phyloP scores from a whole-genome alignment of 169 alveolate genomes.

The Plasmodium ovale region DNA sequence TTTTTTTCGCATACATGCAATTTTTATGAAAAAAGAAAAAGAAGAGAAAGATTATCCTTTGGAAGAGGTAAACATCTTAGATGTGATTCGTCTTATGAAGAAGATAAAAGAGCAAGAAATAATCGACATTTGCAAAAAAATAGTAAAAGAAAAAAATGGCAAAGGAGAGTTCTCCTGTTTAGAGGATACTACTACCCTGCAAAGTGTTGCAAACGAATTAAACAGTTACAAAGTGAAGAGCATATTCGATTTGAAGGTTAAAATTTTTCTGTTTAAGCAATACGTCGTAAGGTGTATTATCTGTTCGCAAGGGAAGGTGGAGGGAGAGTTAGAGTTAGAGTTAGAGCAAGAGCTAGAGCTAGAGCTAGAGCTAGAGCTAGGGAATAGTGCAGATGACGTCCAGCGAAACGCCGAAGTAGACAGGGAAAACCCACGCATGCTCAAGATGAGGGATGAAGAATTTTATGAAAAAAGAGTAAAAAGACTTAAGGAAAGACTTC shows the following conservation, averaged over 20 bases:
- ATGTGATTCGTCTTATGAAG: conserved; percentile 25
- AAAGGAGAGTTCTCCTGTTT: neutral
- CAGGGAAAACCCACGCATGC: too few species aligned
- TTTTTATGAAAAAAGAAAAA: neutral
- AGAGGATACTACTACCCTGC: neutral
- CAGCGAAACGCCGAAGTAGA: neutral
- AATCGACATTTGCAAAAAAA: conserved; percentile 10
- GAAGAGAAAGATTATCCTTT: neutral
- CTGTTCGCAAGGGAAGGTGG: neutral
- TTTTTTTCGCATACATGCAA: conserved; percentile 4
- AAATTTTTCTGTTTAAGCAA: conserved; percentile 32
- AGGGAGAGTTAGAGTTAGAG: too few species aligned
- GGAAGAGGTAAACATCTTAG: neutral
- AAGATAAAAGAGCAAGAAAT: conserved; percentile 11
- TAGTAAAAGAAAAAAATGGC: neutral
- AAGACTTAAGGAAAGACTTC: neutral
- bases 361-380: neutral
- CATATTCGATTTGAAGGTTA: conserved; percentile 16
- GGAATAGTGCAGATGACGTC: neutral
- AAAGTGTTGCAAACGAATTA: neutral
- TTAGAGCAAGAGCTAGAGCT: too few species aligned
- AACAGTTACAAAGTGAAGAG: neutral
- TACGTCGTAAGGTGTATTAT: neutral
- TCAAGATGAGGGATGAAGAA: neutral
- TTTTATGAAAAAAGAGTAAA: neutral